Base-by-base conservation (phyloP, 306 rosid genomes). In the Prunus armeniaca region DNA sequence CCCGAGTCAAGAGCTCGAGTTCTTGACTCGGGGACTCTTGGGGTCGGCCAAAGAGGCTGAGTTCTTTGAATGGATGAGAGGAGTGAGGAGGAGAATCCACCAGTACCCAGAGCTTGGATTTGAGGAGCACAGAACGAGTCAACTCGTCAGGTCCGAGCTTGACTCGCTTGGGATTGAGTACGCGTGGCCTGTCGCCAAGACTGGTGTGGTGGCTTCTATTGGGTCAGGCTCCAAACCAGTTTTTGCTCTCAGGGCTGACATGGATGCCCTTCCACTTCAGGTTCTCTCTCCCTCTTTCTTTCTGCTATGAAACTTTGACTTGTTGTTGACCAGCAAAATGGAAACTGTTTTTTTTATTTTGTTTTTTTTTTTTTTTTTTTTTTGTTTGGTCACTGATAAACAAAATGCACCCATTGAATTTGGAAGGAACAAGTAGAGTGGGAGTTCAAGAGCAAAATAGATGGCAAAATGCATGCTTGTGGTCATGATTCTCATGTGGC, bases 191-290 rank as follows among this genome's bases (percentile, higher is more conserved):
- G 81, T 82, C 46, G 87, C 87, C 41, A 51, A 73, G 54, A 86
- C 85, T 62, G 85, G 87, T 15, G 63, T 86, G 24, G 86, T 83
- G 27, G 85, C 88, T 76, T 24, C 76, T 25, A 64, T 85, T 43
- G 82, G 80, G 47, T 68, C 85, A 9, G 78, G 77, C 30, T 76
- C 77, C 61, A 73, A 57, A 20, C 88, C 83, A 32, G 75, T 77
- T 54, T 86, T 86, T 41, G 87, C 85, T 38, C 79, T 86, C 60
- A 77, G 83, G 70, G 87, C 89, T 13, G 87, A 83, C 76, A 86
- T 83, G 89, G 89, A 83, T 74, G 89, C 83, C 27, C 86, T 82
- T 47, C 86, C 86, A 50, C 43, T 86, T 28, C 82, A 78, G 82
- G 78, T 79, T 1, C 9, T 19, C 14, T 0, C 5, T 46, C 56